These are phyloP conservation scores for Cutaneotrichosporon curvatum DNA, from an alignment of 1,284 basidiomycete genomes.

Conservation along the genomic window DNA sequence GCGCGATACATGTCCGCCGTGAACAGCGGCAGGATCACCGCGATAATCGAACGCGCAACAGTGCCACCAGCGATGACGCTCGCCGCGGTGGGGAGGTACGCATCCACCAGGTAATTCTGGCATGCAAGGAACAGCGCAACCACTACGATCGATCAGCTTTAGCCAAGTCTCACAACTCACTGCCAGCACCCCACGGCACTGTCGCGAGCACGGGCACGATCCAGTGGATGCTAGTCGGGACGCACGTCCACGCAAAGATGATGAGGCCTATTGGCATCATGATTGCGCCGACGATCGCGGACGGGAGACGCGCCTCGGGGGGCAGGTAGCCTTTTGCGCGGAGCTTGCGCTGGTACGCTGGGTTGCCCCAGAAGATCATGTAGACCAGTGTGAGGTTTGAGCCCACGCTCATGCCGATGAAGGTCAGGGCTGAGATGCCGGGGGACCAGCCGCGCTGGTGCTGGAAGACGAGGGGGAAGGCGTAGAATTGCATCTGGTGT, in stretches of 20 bases:
- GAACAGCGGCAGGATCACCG: constrained; percentile 52
- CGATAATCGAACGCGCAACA: constrained; percentile 56
- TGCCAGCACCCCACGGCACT: constrained; percentile 53
- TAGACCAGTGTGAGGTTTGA: constrained; percentile 54
- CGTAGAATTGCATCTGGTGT: constrained; percentile 32
- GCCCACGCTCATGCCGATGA: constrained; percentile 58
- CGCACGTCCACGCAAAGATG: constrained; percentile 51
- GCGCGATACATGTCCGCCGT: constrained; percentile 53
- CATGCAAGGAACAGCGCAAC: constrained; percentile 29
- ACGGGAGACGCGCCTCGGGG: constrained; percentile 53
- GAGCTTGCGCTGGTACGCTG: constrained; percentile 18
- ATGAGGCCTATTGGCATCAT: constrained; percentile 48
- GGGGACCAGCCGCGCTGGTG: constrained; percentile 22
- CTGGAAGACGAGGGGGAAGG: constrained; percentile 47
- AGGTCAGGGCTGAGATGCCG: constrained; percentile 56
- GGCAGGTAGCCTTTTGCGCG: constrained; percentile 20
- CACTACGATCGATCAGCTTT: background rate
- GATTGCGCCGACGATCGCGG: constrained; percentile 54
- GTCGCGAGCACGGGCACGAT: constrained; percentile 57
- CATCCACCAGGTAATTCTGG: constrained; percentile 51
- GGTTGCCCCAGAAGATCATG: constrained; percentile 46
- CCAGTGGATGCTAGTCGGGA: constrained; percentile 53
- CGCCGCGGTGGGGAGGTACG: constrained; percentile 50
- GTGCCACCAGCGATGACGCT: constrained; percentile 62
- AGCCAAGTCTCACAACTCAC: too few relatives aligned